Conservation (phyloP, 2,329 filamentous ascomycete species). For the Rhynchosporium secalis region DNA sequence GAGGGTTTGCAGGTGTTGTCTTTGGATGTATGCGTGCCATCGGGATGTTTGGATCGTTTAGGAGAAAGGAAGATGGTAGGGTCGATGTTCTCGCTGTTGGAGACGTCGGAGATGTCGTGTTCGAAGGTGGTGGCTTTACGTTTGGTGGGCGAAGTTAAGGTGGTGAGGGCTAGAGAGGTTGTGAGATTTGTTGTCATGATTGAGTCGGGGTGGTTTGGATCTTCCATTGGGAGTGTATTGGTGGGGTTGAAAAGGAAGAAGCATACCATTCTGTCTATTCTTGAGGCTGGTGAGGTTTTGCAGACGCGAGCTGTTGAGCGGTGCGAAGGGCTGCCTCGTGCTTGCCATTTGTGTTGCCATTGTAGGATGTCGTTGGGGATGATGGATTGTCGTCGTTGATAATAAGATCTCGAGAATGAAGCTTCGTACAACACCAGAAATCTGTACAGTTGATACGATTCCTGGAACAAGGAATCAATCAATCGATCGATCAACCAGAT, state of each 20-base stretch:
- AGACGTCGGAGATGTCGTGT: slow-evolving; percentile 48
- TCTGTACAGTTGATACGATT: not conserved
- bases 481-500: not conserved
- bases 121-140: slow-evolving; percentile 56
- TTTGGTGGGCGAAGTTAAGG: slow-evolving; percentile 45
- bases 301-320: slow-evolving; percentile 67
- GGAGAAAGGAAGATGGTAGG: slow-evolving; percentile 50
- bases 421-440: not conserved
- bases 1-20: slow-evolving; percentile 35
- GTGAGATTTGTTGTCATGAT: slow-evolving; percentile 30
- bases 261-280: slow-evolving; percentile 72
- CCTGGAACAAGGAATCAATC: not conserved
- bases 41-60: slow-evolving; percentile 59
- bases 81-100: slow-evolving; percentile 62
- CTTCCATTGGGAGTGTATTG: slow-evolving; percentile 11
- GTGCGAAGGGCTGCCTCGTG: slow-evolving; percentile 69
- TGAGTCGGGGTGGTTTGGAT: slow-evolving; percentile 30
- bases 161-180: slow-evolving; percentile 26
- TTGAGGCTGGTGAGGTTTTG: slow-evolving; percentile 73
- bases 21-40: slow-evolving; percentile 39
- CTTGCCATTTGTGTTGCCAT: slow-evolving; percentile 38
- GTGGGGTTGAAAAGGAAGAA: slow-evolving; percentile 7
- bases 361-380: slow-evolving; percentile 16
- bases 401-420: slow-evolving; percentile 4
- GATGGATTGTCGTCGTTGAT: not conserved